phyloP scores from a whole-genome alignment of 148 eudicot genomes.

The Pharnaceum exiguum region DNA sequence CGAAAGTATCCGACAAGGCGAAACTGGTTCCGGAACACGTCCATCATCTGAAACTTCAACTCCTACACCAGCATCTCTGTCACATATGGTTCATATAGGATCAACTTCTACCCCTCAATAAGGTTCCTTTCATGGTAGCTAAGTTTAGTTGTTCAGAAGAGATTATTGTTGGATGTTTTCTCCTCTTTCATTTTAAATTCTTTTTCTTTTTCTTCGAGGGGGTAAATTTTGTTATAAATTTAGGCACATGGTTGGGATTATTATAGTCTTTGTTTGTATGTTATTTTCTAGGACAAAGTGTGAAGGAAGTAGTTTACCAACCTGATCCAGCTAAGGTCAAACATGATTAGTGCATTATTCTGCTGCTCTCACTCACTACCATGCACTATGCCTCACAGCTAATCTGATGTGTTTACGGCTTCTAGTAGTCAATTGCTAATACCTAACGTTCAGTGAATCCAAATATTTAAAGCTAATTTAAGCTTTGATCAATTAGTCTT shows the following conservation, averaged over 20 bases:
- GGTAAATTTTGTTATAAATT: neutral
- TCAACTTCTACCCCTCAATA: slow-evolving; percentile 28
- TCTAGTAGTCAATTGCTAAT: neutral
- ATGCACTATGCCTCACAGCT: slow-evolving; percentile 12
- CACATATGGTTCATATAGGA: slow-evolving; percentile 34
- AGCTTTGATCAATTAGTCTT: too few species aligned
- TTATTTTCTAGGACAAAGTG: slow-evolving; percentile 7
- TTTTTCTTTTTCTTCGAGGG: neutral
- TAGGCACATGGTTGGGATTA: slow-evolving; percentile 21
- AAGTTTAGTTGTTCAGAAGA: slow-evolving; percentile 8
- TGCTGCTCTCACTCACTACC: neutral
- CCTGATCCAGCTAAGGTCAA: slow-evolving; percentile 16
- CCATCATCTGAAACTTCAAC: slow-evolving; percentile 49
- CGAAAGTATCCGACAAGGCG: slow-evolving; percentile 49
- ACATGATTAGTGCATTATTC: neutral
- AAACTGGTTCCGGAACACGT: slow-evolving; percentile 26
- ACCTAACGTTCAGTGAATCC: too few species aligned
- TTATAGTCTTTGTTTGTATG: neutral
- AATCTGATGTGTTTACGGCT: neutral
- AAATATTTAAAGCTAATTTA: too few species aligned
- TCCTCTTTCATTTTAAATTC: neutral
- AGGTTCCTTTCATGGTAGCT: slow-evolving; percentile 18
- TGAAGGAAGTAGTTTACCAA: slow-evolving; percentile 25
- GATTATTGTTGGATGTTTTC: neutral
- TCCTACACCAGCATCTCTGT: slow-evolving; percentile 26